Conservation (phyloP, 345 rosid species). For the Trapa bicornis region DNA sequence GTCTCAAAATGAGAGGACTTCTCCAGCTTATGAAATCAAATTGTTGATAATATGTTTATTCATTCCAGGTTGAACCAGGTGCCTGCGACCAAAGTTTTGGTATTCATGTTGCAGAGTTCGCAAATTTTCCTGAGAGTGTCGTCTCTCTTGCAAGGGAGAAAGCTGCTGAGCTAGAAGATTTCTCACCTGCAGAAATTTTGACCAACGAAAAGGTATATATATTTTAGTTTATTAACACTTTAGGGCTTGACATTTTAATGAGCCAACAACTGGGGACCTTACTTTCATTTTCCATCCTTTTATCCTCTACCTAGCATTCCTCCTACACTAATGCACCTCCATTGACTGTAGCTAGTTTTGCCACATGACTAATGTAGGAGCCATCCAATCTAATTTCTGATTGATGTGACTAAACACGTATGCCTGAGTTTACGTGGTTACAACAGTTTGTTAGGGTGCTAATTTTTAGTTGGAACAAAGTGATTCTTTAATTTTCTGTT, state of each 20-base stretch:
- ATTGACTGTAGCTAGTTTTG: too few relatives aligned
- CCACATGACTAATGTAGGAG: too few relatives aligned
- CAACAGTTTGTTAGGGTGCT: too few relatives aligned
- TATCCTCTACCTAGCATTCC: too few relatives aligned
- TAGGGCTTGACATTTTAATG: too few relatives aligned
- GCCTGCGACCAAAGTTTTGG: slow-evolving; percentile 99
- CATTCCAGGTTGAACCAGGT: slow-evolving; percentile 69
- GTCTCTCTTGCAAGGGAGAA: slow-evolving; percentile 87
- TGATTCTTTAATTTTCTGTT: not conserved
- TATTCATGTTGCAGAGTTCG: slow-evolving; percentile 95
- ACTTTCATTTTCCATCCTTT: too few relatives aligned
- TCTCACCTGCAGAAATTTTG: slow-evolving; percentile 50
- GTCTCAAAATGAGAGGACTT: not conserved
- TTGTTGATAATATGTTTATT: not conserved
- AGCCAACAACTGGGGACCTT: too few relatives aligned
- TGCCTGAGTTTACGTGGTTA: too few relatives aligned
- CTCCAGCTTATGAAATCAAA: not conserved
- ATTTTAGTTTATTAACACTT: not conserved
- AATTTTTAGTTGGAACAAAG: too few relatives aligned
- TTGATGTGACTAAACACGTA: too few relatives aligned
- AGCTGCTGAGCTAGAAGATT: slow-evolving; percentile 93
- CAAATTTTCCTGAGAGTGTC: slow-evolving; percentile 91
- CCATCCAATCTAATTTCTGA: too few relatives aligned
- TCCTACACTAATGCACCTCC: too few relatives aligned
- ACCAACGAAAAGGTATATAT: slow-evolving; percentile 35